A percentile compares a stretch with the other conserved stretches of the same genome.
Conservation (phyloP, 2,329 filamentous ascomycete genomes). For the Teratosphaeria pseudoeucalypti region DNA sequence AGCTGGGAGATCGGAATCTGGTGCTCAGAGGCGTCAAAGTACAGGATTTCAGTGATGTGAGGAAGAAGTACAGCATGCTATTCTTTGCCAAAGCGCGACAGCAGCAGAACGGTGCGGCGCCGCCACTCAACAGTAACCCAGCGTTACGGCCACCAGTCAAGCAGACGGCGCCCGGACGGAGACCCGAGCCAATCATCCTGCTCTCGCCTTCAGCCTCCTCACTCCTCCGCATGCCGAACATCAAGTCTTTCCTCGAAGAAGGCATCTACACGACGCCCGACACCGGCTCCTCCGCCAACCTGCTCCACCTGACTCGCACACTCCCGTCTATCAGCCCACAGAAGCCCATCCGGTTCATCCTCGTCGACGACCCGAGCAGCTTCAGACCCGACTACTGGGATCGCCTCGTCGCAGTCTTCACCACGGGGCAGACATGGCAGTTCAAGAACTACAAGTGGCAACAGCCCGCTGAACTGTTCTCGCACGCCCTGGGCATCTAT, state of each 20-base stretch:
- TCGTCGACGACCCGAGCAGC: slow-evolving; percentile 84
- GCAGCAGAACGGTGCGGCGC: slow-evolving; percentile 24
- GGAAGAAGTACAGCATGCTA: slow-evolving; percentile 55
- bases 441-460: slow-evolving; percentile 98
- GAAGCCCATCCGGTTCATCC: slow-evolving; percentile 79
- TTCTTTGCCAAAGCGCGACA: slow-evolving; percentile 38
- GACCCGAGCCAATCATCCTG: slow-evolving; percentile 80
- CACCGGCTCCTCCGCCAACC: slow-evolving; percentile 47
- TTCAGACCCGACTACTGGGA: slow-evolving; percentile 99
- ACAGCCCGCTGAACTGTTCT: slow-evolving; percentile 77
- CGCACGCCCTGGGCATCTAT: slow-evolving; percentile 75
- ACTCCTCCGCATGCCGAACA: slow-evolving; percentile 87
- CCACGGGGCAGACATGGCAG: slow-evolving; percentile 94
- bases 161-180: slow-evolving; percentile 31
- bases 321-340: slow-evolving; percentile 60
- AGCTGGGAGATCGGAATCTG: slow-evolving; percentile 86
- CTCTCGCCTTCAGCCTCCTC: slow-evolving; percentile 93
- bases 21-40: slow-evolving; percentile 74
- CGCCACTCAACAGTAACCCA: slow-evolving; percentile 31
- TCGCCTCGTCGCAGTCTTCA: slow-evolving; percentile 90
- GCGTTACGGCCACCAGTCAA: slow-evolving; percentile 26
- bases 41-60: slow-evolving; percentile 88
- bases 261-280: slow-evolving; percentile 69
- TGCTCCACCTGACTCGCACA: slow-evolving; percentile 73
- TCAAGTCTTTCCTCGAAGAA: slow-evolving; percentile 83